Percentiles rank a stretch among this genome's conserved stretches.
phyloP scores from a whole-genome alignment of 1,284 basidiomycete species.

The Cerioporus squamosus region DNA sequence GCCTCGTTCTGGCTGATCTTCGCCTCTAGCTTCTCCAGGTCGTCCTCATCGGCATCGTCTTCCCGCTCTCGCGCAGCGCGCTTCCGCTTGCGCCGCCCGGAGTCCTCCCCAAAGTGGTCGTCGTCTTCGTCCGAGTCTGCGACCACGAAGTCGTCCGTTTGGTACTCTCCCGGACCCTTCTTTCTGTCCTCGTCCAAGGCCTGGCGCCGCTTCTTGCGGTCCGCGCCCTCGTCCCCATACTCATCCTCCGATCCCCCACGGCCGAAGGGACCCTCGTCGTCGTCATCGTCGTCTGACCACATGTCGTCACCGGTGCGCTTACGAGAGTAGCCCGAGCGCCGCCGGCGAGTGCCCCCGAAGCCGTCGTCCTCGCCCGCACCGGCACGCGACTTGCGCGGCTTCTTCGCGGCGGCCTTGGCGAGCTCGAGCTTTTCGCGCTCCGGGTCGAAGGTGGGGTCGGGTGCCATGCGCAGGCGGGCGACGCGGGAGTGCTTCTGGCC shows the following conservation, averaged over 20 bases:
- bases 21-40: slow-evolving; percentile 71
- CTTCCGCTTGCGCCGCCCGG: slow-evolving; percentile 38
- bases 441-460: slow-evolving; percentile 73
- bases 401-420: slow-evolving; percentile 64
- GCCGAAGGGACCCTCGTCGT: slow-evolving; percentile 45
- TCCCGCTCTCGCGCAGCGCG: slow-evolving; percentile 43
- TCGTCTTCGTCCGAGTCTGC: slow-evolving; percentile 74
- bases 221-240: slow-evolving; percentile 43
- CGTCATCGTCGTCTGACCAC: slow-evolving; percentile 55
- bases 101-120: slow-evolving; percentile 38
- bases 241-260: slow-evolving; percentile 63
- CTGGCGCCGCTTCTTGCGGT: slow-evolving; percentile 43
- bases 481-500: slow-evolving; percentile 84
- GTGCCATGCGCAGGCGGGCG: slow-evolving; percentile 75
- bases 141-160: slow-evolving; percentile 83
- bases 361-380: slow-evolving; percentile 53
- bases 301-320: slow-evolving; percentile 41
- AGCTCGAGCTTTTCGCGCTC: slow-evolving; percentile 75
- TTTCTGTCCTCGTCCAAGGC: slow-evolving; percentile 48
- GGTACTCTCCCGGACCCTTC: slow-evolving; percentile 64
- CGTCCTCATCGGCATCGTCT: slow-evolving; percentile 57
- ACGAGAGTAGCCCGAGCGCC: slow-evolving; percentile 34
- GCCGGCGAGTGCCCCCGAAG: slow-evolving; percentile 47
- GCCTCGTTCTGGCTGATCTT: slow-evolving; percentile 56
- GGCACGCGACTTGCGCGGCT: slow-evolving; percentile 56